These are phyloP conservation scores for Halteria grandinella DNA, from an alignment of 73 alveolate genomes.

Conservation along the genomic window DNA sequence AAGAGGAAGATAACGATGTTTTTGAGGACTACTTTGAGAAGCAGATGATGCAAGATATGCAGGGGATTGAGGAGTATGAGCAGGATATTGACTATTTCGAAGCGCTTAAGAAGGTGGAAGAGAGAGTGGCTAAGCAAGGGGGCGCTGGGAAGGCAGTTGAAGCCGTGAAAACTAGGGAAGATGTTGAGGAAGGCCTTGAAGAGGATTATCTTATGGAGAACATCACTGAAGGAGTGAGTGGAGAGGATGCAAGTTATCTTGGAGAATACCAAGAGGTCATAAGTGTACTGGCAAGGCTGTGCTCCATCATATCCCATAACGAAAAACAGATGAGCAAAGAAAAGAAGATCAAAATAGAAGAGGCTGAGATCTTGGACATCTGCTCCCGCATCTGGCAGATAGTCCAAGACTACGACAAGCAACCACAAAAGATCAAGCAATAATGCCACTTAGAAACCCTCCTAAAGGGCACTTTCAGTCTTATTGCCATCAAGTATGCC, in stretches of 20 bases:
- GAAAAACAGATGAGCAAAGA: background rate
- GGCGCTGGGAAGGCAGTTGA: background rate
- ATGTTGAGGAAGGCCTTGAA: slow-evolving; percentile 30
- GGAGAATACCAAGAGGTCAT: slow-evolving; percentile 43
- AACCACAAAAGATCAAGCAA: background rate
- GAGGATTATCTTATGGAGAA: slow-evolving; percentile 6
- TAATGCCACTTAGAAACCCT: slow-evolving; percentile 61
- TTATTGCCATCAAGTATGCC: slow-evolving; percentile 58
- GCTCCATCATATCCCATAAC: background rate
- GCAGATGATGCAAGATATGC: slow-evolving; percentile 41
- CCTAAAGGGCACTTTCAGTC: slow-evolving; percentile 56
- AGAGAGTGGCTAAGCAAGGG: background rate
- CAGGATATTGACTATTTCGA: slow-evolving; percentile 3
- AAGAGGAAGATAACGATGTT: slow-evolving; percentile 58
- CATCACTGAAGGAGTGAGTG: background rate
- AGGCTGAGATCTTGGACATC: slow-evolving; percentile 37
- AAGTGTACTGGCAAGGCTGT: slow-evolving; percentile 21
- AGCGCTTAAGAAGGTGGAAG: slow-evolving; percentile 27
- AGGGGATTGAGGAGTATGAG: slow-evolving; percentile 38
- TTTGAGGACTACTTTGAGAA: slow-evolving; percentile 53
- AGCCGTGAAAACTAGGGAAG: background rate
- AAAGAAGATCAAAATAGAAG: background rate
- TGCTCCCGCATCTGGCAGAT: slow-evolving; percentile 48
- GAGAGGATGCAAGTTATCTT: background rate
- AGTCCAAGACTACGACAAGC: slow-evolving; percentile 47